Conservation (phyloP, 225 moss, liverwort and hornwort species). For the Pseudisothecium myosuroides region DNA sequence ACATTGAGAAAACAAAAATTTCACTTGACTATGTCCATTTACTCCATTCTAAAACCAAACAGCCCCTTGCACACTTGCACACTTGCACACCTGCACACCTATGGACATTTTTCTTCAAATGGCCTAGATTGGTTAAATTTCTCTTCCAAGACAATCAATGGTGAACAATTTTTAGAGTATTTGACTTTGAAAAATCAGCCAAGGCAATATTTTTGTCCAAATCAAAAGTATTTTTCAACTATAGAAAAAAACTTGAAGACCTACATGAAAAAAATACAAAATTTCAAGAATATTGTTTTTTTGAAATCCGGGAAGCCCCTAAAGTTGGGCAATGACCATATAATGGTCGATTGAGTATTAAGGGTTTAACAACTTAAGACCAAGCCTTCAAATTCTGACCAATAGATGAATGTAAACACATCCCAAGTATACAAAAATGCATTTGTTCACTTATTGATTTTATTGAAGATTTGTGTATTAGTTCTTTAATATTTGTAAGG, state of each 20-base stretch:
- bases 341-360: not conserved
- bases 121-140: not conserved
- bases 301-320: rapidly evolving
- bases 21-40: not conserved
- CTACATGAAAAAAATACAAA: not conserved
- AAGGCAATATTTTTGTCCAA: rapidly evolving
- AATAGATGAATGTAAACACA: not conserved
- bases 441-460: not conserved
- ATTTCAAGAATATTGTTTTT: too few species aligned
- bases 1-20: not conserved
- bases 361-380: rapidly evolving
- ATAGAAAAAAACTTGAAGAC: not conserved
- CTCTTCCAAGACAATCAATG: rapidly evolving
- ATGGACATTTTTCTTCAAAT: not conserved
- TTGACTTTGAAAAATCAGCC: not conserved
- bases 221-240: not conserved
- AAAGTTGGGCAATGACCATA: not conserved
- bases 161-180: not conserved
- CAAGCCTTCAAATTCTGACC: not conserved
- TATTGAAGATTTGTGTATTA: not conserved
- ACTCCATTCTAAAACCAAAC: not conserved
- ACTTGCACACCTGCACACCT: not conserved
- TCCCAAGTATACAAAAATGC: not conserved
- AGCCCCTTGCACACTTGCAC: rapidly evolving
- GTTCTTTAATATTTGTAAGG: not conserved